Base-by-base conservation (phyloP, 495 filamentous ascomycete genomes). In the Friedmanniomyces endolithicus region DNA sequence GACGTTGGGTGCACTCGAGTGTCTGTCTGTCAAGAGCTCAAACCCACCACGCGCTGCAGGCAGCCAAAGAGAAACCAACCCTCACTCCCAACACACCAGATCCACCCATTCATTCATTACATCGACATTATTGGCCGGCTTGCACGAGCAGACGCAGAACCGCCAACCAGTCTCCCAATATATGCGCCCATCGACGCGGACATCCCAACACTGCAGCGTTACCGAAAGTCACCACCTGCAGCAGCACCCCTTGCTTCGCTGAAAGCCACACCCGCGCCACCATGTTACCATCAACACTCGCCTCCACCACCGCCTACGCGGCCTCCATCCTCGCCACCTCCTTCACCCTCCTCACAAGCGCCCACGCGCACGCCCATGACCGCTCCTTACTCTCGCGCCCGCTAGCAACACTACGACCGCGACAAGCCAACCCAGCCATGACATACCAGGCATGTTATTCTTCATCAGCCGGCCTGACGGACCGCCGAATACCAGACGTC, bases 381-480 rank as follows among this genome's bases (percentile, higher is more conserved):
- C 49, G 16, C 40, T 47, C 49, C 11, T 22, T 48, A 43, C 50
- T 53, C 33, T 39, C 52, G 24, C 50, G 35, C n/a, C 23, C 49
- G 7, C 41, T 24, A n/a, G 37, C 17, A n/a, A 40, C 27, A 29
- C 17, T 52, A n/a, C 31, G 19, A 23, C 16, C 31, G 19, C 49
- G 49, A 41, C 8, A 12, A 33, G 57, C 27, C 19, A 19, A 59
- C 16, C 52, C 35, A 17, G 54, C 60, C 22, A 54, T 66, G 46
- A 63, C 61, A 24, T 53, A 55, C 19, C 53, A 66, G 22, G 75
- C 74, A n/a, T 78, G 75, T 64, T 78, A 64, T 57, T 60, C 60
- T 9, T 67, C 70, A 3, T 59, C 62, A 16, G 58, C 59, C 1
- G 66, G 68, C 14, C 59, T 71, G 0, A 57, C 64, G 23, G 64